A percentile compares a stretch with the other conserved stretches of the same genome.
Conservation (phyloP, 1,284 basidiomycete genomes). For the Malassezia obtusa region DNA sequence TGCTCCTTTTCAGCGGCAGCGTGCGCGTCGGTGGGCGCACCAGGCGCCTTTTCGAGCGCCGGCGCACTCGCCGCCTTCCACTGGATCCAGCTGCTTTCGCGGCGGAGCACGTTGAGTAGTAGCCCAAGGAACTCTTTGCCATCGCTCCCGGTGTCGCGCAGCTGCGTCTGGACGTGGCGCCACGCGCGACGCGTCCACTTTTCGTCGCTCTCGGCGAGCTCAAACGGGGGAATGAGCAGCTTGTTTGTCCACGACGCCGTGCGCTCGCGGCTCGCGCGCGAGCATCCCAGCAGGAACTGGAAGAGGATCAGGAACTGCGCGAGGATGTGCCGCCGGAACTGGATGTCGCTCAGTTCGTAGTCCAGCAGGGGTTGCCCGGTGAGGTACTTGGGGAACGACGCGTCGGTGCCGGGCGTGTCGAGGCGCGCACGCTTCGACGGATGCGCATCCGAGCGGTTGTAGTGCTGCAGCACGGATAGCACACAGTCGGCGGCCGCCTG, state of each 20-base stretch:
- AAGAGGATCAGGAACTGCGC: conserved; percentile 75
- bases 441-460: not conserved
- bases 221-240: conserved; percentile 23
- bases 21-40: conserved; percentile 15
- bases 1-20: conserved; percentile 15
- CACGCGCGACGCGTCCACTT: conserved; percentile 37
- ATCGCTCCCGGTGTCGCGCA: conserved; percentile 32
- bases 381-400: conserved; percentile 83
- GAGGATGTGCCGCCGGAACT: conserved; percentile 81
- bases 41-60: conserved; percentile 30
- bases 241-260: conserved; percentile 53
- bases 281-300: conserved; percentile 68
- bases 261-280: conserved; percentile 58
- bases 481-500: conserved; percentile 2
- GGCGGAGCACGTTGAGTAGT: conserved; percentile 26
- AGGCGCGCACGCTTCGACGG: not conserved
- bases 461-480: conserved; percentile 2
- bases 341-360: conserved; percentile 72
- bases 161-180: conserved; percentile 30
- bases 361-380: conserved; percentile 74
- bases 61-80: conserved; percentile 43
- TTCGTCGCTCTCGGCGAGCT: conserved; percentile 30
- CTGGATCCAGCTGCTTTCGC: conserved; percentile 36
- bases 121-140: conserved; percentile 31
- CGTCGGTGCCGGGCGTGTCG: conserved; percentile 38